Evolutionary conservation across 1,139 yeast genomes (phyloP).

Genomic region (Yamadazyma atlantica): DNA sequence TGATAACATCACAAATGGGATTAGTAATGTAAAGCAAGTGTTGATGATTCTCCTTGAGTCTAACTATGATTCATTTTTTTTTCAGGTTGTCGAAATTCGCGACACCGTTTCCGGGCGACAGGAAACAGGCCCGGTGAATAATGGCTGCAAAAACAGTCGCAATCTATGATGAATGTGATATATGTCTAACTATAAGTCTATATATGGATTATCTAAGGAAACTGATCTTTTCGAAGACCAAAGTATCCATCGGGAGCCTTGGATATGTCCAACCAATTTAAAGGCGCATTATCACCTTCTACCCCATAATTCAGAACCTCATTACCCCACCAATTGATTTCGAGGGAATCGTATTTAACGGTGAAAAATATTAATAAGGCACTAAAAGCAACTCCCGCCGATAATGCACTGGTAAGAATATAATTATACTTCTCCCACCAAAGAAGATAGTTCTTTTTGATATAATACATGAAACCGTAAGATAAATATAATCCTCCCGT

Average conservation of each 20-base stretch:
- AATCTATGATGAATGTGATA: neutral
- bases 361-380: conserved; percentile 58
- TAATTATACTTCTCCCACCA: conserved; percentile 73
- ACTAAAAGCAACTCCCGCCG: conserved; percentile 61
- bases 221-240: conserved; percentile 40
- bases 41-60: neutral
- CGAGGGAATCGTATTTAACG: conserved; percentile 43
- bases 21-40: too few species aligned
- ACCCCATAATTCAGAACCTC: conserved; percentile 43
- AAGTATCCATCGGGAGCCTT: conserved; percentile 46
- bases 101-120: neutral
- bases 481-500: conserved; percentile 52
- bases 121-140: neutral
- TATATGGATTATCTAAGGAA: conserved; percentile 23
- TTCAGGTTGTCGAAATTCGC: neutral
- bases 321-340: conserved; percentile 63
- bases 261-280: conserved; percentile 32
- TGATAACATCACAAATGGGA: conserved; percentile 8
- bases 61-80: neutral
- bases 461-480: conserved; percentile 50
- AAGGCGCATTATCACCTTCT: conserved; percentile 36
- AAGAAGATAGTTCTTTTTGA: conserved; percentile 46
- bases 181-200: neutral
- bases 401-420: conserved; percentile 54
- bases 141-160: conserved; percentile 4